These are phyloP conservation scores for Sechiopsis laciniata DNA, from an alignment of 306 rosid species.

Conservation along the genomic window DNA sequence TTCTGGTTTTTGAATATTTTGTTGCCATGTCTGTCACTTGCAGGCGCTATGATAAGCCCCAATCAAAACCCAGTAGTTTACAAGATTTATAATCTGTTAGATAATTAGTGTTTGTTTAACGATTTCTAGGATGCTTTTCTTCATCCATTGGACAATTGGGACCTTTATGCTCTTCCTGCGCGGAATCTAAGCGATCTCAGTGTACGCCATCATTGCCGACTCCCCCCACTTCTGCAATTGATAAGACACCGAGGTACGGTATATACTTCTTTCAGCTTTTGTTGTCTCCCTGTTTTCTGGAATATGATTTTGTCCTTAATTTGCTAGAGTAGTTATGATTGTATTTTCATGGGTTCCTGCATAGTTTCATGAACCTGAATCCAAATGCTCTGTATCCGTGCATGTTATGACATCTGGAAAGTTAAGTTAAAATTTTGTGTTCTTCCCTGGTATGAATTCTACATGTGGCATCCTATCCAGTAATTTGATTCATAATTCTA, in stretches of 20 bases:
- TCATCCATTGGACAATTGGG: slow-evolving; percentile 59
- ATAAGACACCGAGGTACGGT: slow-evolving; percentile 53
- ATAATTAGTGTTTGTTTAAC: slow-evolving; percentile 25
- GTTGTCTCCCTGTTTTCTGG: slow-evolving; percentile 10
- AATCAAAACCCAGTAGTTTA: slow-evolving; percentile 5
- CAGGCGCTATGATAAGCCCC: neutral
- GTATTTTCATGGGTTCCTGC: neutral
- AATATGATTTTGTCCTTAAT: neutral
- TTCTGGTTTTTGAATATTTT: slow-evolving; percentile 10
- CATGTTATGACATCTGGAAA: slow-evolving; percentile 13
- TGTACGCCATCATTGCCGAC: slow-evolving; percentile 30
- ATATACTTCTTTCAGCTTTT: neutral
- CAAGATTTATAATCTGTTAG: neutral
- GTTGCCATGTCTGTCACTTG: neutral
- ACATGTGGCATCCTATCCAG: neutral
- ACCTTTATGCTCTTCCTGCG: slow-evolving; percentile 66
- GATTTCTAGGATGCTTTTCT: slow-evolving; percentile 60
- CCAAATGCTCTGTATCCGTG: neutral
- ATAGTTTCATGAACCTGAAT: neutral
- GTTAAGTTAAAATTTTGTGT: neutral
- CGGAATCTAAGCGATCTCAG: slow-evolving; percentile 45
- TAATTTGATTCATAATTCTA: neutral
- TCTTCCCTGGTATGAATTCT: neutral
- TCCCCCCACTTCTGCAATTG: slow-evolving; percentile 25
- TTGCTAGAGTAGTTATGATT: neutral